These are phyloP conservation scores for Hymenoscyphus infarciens DNA, from an alignment of 2,329 filamentous ascomycete genomes.

Conservation along the genomic window DNA sequence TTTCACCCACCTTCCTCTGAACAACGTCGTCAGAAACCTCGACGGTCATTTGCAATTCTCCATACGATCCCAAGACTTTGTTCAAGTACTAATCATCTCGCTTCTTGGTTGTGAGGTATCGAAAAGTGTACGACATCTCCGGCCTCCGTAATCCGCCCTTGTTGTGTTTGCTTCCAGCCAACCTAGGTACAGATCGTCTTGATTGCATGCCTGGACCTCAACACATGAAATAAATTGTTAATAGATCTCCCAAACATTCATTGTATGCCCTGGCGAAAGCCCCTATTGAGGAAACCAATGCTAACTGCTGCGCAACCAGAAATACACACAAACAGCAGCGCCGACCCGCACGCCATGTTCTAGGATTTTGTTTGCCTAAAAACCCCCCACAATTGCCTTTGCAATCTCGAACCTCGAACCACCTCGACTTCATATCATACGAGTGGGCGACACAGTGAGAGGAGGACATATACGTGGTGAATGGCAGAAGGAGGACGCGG, in stretches of 20 bases:
- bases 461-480: constrained; percentile 6
- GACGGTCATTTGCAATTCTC: not conserved
- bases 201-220: constrained; percentile 1
- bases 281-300: not conserved
- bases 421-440: constrained; percentile 13
- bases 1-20: not conserved
- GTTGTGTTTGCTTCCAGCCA: constrained; percentile 9
- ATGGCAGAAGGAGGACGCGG: constrained; percentile 22
- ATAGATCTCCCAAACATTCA: not conserved
- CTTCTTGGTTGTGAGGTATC: not conserved
- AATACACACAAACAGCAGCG: constrained; percentile 3
- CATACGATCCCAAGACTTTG: not conserved
- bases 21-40: not conserved
- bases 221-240: not conserved
- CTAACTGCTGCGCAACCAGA: constrained; percentile 12
- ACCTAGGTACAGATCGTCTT: not conserved
- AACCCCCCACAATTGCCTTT: constrained; percentile 15
- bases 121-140: not conserved
- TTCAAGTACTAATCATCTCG: not conserved
- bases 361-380: constrained; percentile 18
- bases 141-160: constrained; percentile 7
- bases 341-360: constrained; percentile 21
- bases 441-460: not conserved
- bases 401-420: constrained; percentile 10
- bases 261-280: constrained; percentile 17